phyloP scores from a whole-genome alignment of 2,329 filamentous ascomycete genomes.

The Clonostachys solani region DNA sequence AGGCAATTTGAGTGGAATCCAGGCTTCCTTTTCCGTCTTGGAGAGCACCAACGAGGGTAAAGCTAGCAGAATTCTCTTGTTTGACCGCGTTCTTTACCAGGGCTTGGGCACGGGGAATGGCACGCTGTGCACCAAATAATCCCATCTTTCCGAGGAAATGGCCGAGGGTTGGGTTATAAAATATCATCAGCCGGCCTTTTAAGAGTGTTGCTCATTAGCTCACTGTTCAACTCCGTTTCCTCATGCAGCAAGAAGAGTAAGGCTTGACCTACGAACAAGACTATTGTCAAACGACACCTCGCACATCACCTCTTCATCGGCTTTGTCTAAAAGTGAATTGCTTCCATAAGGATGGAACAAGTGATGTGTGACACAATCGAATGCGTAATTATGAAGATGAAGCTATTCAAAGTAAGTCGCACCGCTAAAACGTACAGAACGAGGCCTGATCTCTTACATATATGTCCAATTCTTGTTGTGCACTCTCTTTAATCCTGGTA shows the following conservation, averaged over 20 bases:
- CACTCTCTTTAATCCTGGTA: too few species aligned
- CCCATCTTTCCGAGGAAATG: constrained; percentile 17
- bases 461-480: too few species aligned
- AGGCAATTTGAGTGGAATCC: constrained; percentile 42
- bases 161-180: constrained; percentile 51
- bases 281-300: constrained; percentile 66
- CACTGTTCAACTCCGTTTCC: not conserved
- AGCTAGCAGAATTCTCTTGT: constrained; percentile 5
- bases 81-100: constrained; percentile 1
- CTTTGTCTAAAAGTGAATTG: constrained; percentile 47
- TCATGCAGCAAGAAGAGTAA: not conserved
- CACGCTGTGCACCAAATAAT: not conserved
- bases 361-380: constrained; percentile 65
- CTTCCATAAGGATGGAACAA: constrained; percentile 65
- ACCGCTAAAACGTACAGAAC: too few species aligned
- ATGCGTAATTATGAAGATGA: constrained; percentile 55
- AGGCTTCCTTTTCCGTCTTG: constrained; percentile 10
- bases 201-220: not conserved
- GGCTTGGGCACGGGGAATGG: not conserved
- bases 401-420: too few species aligned
- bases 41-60: constrained; percentile 7
- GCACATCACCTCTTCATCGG: constrained; percentile 64
- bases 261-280: constrained; percentile 49
- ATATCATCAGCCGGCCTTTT: constrained; percentile 52
- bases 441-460: too few species aligned